A percentile compares a stretch with the other conserved stretches of the same genome.
These are phyloP conservation scores for Meredithiella fracta DNA, from an alignment of 2,329 filamentous ascomycete genomes.

Conservation along the genomic window DNA sequence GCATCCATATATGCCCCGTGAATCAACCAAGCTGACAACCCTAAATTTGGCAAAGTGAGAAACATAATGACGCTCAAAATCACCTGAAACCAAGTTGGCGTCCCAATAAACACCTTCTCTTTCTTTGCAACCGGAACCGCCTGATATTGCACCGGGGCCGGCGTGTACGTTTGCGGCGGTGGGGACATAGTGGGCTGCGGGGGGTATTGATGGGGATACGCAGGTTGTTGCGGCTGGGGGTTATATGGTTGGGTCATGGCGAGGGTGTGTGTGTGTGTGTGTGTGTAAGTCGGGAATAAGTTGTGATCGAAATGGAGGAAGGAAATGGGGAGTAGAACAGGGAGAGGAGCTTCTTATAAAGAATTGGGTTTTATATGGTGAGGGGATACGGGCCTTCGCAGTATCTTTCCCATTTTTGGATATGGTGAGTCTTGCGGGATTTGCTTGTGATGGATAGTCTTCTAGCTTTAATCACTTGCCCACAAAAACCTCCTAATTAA, in stretches of 20 bases:
- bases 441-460: too few relatives aligned
- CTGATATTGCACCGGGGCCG: conserved; percentile 1
- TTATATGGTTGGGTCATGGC: not conserved
- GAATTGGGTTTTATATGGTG: too few relatives aligned
- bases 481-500: too few relatives aligned
- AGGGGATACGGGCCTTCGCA: too few relatives aligned
- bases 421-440: too few relatives aligned
- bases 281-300: not conserved
- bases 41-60: conserved; percentile 28
- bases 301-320: not conserved
- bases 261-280: not conserved
- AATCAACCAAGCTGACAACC: conserved; percentile 26
- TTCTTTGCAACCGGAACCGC: not conserved
- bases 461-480: too few relatives aligned
- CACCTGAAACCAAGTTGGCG: conserved; percentile 28
- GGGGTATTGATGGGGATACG: not conserved
- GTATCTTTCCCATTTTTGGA: too few relatives aligned
- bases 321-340: too few relatives aligned
- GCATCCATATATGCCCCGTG: conserved; percentile 25
- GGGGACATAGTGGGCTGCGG: conserved; percentile 1
- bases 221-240: too few relatives aligned
- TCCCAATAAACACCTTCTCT: conserved; percentile 21
- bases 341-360: too few relatives aligned
- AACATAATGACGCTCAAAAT: conserved; percentile 27
- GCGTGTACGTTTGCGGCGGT: conserved; percentile 11